Conservation (phyloP, 192 early-diverging fungal species). For the Fimicolochytrium jonesii region DNA sequence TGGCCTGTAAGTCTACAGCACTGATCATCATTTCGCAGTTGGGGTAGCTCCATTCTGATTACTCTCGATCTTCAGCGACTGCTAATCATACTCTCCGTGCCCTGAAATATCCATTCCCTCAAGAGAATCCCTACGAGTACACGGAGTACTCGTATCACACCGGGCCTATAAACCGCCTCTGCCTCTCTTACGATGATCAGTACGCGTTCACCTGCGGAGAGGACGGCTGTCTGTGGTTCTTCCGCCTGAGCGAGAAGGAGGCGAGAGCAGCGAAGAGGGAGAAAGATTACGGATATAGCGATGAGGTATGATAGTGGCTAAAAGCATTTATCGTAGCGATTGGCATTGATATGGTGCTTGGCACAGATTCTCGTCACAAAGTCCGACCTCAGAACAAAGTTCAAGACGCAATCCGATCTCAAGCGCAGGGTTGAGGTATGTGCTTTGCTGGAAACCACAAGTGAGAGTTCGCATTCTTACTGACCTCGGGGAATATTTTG, state of each 20-base stretch:
- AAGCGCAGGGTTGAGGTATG: slow-evolving; percentile 39
- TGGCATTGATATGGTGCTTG: too few species aligned
- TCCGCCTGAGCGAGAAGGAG: slow-evolving; percentile 45
- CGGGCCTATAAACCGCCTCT: slow-evolving; percentile 32
- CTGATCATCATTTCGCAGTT: background rate
- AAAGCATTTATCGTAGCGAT: too few species aligned
- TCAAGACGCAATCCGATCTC: slow-evolving; percentile 35
- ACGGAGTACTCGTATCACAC: slow-evolving; percentile 36
- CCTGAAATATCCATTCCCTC: slow-evolving; percentile 41
- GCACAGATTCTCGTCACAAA: slow-evolving; percentile 49
- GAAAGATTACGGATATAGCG: slow-evolving; percentile 44
- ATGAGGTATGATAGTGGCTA: slow-evolving; percentile 42
- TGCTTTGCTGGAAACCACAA: background rate
- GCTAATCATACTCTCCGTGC: slow-evolving; percentile 35
- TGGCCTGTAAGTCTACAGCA: slow-evolving; percentile 18
- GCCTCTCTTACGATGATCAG: slow-evolving; percentile 45
- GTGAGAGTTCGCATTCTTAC: background rate
- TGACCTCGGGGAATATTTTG: background rate
- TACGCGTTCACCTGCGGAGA: slow-evolving; percentile 46
- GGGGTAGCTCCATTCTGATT: background rate
- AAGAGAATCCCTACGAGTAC: slow-evolving; percentile 25
- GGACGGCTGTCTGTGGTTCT: slow-evolving; percentile 51
- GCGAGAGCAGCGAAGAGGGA: slow-evolving; percentile 36
- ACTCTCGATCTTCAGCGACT: slow-evolving; percentile 34
- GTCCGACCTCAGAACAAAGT: slow-evolving; percentile 45